phyloP scores from a whole-genome alignment of 2,329 filamentous ascomycete species.

The Hypoxylon sp. region DNA sequence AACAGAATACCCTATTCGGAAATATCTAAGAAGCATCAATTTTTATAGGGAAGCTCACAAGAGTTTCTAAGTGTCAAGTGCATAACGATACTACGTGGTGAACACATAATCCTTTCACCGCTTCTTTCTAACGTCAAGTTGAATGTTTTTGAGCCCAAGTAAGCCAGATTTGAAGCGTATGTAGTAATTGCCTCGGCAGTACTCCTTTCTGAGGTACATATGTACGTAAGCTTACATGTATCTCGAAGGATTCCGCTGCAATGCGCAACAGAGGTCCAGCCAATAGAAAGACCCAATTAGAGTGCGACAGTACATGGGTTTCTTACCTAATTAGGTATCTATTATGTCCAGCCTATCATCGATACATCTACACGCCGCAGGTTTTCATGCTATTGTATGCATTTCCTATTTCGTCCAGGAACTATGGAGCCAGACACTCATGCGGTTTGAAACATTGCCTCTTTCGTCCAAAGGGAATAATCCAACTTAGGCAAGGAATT shows the following conservation, averaged over 20 bases:
- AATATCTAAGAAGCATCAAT: slow-evolving; percentile 1
- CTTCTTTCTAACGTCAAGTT: slow-evolving; percentile 6
- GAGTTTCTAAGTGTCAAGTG: background rate
- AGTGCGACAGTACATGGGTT: slow-evolving; percentile 1
- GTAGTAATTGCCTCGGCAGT: slow-evolving; percentile 11
- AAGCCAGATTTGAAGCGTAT: background rate
- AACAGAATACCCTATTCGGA: background rate
- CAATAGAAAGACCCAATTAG: background rate
- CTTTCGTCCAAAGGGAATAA: slow-evolving; percentile 1
- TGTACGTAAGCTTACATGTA: slow-evolving; percentile 21
- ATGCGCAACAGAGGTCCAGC: slow-evolving; percentile 10
- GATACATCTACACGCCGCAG: slow-evolving; percentile 6
- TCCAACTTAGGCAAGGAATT: slow-evolving; percentile 15
- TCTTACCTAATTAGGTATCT: slow-evolving; percentile 22
- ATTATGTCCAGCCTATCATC: slow-evolving; percentile 3
- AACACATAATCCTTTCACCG: slow-evolving; percentile 11
- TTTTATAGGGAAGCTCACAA: slow-evolving; percentile 2
- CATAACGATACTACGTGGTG: slow-evolving; percentile 4
- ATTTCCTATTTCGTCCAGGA: slow-evolving; percentile 14
- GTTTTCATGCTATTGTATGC: slow-evolving; percentile 7
- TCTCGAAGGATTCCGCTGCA: slow-evolving; percentile 8
- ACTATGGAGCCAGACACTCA: slow-evolving; percentile 4
- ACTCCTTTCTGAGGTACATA: slow-evolving; percentile 10
- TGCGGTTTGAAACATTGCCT: slow-evolving; percentile 19
- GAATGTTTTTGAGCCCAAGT: slow-evolving; percentile 2